Base-by-base conservation (phyloP, 208 protist species). In the Angomonas ambiguus region DNA sequence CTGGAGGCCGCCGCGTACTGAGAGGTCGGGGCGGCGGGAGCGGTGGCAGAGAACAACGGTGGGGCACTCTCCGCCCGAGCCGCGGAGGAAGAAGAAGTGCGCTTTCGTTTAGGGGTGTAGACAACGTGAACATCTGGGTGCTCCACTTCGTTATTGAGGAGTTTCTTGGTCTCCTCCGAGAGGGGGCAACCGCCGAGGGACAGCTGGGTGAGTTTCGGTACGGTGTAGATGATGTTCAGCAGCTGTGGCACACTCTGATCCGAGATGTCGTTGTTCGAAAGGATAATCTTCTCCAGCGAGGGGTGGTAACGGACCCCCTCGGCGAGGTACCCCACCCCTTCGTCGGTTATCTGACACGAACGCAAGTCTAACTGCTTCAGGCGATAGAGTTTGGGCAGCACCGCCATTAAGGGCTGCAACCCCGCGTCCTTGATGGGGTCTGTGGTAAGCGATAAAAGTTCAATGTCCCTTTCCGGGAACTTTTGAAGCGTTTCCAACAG, bases 231-330 rank as follows among this genome's bases (percentile, higher is more conserved):
- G 38, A 92, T 72, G 22, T 58, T 51, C 33, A 82, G 33, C 20
- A 94, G 71, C 1, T 67, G 65, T 0, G 60, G 55, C 13, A 75
- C 56, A 10, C 69, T 53, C 24, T 25, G 28, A 51, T 85, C 78
- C 0, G 74, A 87, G 56, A 91, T 20, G 31, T 67, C 51, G 65
- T 94, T 94, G 63, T 69, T 57, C 10, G 81, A 88, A 16, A 94
- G 66, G 61, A 82, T 69, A 1, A 94, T 25, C 20, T 33, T 28
- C 38, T 72, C 58, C 18, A 94, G 55, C 24, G 80, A 56, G 25
- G 83, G 76, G 69, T 91, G 88, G 31, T 61, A 41, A 34, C 70
- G 65, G 16, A 88, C 24, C 1, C 57, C 41, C 34, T 28, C 45
- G 13, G 62, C 62, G 10, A 91, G 56, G 41, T 35, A 8, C 1